Evolutionary conservation across 257 asterid genomes (phyloP).

Genomic region (Solanum piurae): DNA sequence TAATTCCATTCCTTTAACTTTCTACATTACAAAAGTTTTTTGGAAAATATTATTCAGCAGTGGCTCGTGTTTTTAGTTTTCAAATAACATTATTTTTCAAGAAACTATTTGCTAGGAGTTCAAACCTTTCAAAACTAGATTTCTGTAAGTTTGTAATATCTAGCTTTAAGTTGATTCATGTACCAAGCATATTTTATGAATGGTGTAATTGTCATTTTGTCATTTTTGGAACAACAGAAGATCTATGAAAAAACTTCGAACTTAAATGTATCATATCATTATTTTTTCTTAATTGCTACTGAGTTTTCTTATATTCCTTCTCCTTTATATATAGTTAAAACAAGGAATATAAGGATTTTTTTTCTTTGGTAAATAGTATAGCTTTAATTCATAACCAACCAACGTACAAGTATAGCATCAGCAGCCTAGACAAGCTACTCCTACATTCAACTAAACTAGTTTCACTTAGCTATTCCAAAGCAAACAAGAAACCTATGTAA

Average conservation of each 20-base stretch:
- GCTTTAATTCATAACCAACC: background rate
- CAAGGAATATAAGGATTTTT: background rate
- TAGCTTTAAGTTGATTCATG: background rate
- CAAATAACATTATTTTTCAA: background rate
- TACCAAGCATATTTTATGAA: background rate
- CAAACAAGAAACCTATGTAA: background rate
- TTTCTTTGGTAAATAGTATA: background rate
- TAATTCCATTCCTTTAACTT: background rate
- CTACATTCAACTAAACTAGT: background rate
- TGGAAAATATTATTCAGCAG: background rate
- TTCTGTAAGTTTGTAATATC: background rate
- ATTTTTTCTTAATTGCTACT: background rate
- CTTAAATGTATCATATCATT: background rate
- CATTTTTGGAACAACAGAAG: background rate
- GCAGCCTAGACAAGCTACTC: background rate
- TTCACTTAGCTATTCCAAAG: background rate
- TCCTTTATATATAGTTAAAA: background rate
- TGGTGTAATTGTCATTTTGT: background rate
- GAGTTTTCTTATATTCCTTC: background rate
- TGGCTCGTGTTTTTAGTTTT: background rate
- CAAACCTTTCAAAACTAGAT: background rate
- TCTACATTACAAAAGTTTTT: background rate
- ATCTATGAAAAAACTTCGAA: background rate
- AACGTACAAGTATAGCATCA: background rate
- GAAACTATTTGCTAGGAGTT: background rate